A percentile compares a stretch with the other conserved stretches of the same genome.
These are phyloP conservation scores for Pigoraptor vietnamica DNA, from an alignment of 78 protist species.

Conservation along the genomic window DNA sequence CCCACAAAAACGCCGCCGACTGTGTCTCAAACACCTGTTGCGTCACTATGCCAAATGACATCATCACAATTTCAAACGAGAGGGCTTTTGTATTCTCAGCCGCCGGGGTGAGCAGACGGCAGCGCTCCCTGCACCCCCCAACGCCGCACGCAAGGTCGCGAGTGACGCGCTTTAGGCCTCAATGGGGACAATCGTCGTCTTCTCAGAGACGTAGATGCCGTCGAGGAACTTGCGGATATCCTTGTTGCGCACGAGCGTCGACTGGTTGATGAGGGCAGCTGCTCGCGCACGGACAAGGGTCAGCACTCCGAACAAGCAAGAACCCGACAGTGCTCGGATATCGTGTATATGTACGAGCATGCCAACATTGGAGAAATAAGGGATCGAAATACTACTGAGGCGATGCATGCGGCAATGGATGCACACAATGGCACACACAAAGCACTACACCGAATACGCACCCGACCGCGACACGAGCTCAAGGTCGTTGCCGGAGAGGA, in stretches of 20 bases:
- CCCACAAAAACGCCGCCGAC: too few species aligned
- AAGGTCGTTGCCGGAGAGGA: constrained; percentile 89
- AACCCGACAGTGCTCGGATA: not conserved
- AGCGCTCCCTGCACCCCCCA: too few species aligned
- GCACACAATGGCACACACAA: not conserved
- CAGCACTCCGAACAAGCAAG: not conserved
- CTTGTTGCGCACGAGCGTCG: constrained; percentile 70
- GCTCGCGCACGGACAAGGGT: not conserved
- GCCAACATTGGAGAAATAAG: not conserved
- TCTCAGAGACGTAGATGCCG: constrained; percentile 94
- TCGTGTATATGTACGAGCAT: too few species aligned
- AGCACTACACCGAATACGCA: constrained; percentile 13
- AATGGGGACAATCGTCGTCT: constrained; percentile 49
- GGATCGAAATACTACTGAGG: not conserved
- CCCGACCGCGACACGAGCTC: constrained; percentile 83
- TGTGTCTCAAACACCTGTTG: too few species aligned
- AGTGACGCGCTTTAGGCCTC: too few species aligned
- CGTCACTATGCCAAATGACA: too few species aligned
- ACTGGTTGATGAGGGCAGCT: constrained; percentile 71
- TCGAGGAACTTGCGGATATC: constrained; percentile 99
- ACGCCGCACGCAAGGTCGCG: too few species aligned
- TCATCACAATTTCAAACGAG: too few species aligned
- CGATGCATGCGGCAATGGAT: not conserved
- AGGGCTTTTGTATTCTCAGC: too few species aligned
- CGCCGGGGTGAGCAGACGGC: too few species aligned